phyloP scores from a whole-genome alignment of 768 basidiomycete genomes.

The Mycena rosella region DNA sequence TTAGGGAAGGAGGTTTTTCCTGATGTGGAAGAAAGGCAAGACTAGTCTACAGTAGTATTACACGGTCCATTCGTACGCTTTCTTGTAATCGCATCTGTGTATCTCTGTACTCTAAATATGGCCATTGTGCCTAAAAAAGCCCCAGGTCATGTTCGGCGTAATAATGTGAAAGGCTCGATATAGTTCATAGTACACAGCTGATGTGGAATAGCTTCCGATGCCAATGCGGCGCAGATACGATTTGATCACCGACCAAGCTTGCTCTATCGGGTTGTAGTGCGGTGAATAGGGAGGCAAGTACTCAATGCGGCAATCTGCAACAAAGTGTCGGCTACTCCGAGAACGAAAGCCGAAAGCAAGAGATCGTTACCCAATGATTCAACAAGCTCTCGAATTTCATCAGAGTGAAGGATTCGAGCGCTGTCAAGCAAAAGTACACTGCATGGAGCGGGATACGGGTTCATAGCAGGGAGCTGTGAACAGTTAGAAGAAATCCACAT shows the following conservation, averaged over 20 bases:
- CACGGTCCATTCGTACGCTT: neutral
- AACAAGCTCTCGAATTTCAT: constrained; percentile 37
- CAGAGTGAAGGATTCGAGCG: constrained; percentile 39
- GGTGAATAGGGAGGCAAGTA: too few relatives aligned
- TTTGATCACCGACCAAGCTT: constrained; percentile 18
- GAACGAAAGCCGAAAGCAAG: too few relatives aligned
- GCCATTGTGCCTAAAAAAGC: constrained; percentile 23
- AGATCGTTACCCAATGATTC: neutral
- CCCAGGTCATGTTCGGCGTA: constrained; percentile 20
- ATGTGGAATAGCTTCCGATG: neutral
- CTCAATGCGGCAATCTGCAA: too few relatives aligned
- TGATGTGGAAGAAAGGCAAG: constrained; percentile 26
- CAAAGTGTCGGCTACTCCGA: too few relatives aligned
- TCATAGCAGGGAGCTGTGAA: constrained; percentile 36
- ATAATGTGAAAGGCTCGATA: constrained; percentile 18
- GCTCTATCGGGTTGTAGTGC: too few relatives aligned
- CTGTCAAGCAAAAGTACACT: constrained; percentile 44
- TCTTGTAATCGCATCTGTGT: neutral
- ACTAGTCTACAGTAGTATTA: neutral
- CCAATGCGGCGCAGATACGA: constrained; percentile 29
- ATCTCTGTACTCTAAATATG: neutral
- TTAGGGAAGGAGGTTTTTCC: too few relatives aligned
- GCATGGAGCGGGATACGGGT: constrained; percentile 37
- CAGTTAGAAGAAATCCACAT: too few relatives aligned
- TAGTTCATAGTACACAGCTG: constrained; percentile 17